phyloP scores from a whole-genome alignment of 306 rosid genomes.

The Quercus bicolor region DNA sequence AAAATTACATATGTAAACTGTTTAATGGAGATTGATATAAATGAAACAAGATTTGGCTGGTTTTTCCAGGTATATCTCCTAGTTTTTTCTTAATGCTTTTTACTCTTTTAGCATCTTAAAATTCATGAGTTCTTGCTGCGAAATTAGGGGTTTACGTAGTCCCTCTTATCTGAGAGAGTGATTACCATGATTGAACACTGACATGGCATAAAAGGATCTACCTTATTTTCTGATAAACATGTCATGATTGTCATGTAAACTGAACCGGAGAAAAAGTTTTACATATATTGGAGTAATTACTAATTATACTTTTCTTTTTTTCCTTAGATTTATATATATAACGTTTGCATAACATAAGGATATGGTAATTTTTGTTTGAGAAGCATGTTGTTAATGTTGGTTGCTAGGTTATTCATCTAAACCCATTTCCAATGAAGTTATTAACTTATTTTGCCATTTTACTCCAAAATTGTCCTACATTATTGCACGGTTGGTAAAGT shows the following conservation, averaged over 20 bases:
- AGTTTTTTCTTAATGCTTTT: neutral
- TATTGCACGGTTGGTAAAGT: constrained; percentile 45
- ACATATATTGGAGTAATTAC: no score
- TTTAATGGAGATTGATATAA: constrained; percentile 26
- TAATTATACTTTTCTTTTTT: no score
- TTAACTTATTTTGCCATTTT: constrained; percentile 33
- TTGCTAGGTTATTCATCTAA: neutral
- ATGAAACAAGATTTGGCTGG: constrained; percentile 52
- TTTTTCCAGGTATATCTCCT: constrained; percentile 38
- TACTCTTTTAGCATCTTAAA: neutral
- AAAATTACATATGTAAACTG: constrained; percentile 22
- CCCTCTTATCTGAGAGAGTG: neutral
- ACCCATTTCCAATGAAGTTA: constrained; percentile 3
- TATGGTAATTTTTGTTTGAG: no score
- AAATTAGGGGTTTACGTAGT: neutral
- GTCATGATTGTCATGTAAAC: neutral
- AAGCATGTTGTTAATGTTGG: neutral
- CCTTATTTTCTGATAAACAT: neutral
- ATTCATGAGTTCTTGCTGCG: neutral
- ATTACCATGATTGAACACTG: neutral
- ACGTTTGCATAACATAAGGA: no score
- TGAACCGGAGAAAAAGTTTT: neutral
- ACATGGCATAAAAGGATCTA: neutral
- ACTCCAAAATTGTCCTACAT: constrained; percentile 23
- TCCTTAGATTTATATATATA: no score